Percentiles rank a stretch among this genome's conserved stretches.
Conservation (phyloP, 306 rosid genomes). For the apple (Malus domestica) region ASM211411v1 NC_041792.1:1279501-1280000, state of each 20-base stretch:
- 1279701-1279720: constrained; percentile 30
- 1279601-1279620: constrained; percentile 26
- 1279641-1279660: constrained; percentile 28
- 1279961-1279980: constrained; percentile 33
- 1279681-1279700: constrained; percentile 29
- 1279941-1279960: constrained; percentile 39
- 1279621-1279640: constrained; percentile 37
- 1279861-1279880: constrained; percentile 27
- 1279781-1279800: constrained; percentile 23
- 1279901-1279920: constrained; percentile 22
- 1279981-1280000: constrained; percentile 34
- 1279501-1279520: constrained; percentile 33
- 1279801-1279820: constrained; percentile 18
- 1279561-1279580: constrained; percentile 29
- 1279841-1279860: constrained; percentile 33
- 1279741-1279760: constrained; percentile 26
- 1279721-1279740: constrained; percentile 21
- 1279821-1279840: constrained; percentile 27
- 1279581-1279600: constrained; percentile 25
- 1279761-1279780: constrained; percentile 27
- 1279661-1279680: constrained; percentile 33
- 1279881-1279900: constrained; percentile 27
- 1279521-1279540: constrained; percentile 33
- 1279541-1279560: constrained; percentile 27
- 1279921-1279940: constrained; percentile 32